Percentiles rank a stretch among this genome's conserved stretches.
Conservation (phyloP, 2,329 filamentous ascomycete genomes). For the Exophiala spinifera region DNA sequence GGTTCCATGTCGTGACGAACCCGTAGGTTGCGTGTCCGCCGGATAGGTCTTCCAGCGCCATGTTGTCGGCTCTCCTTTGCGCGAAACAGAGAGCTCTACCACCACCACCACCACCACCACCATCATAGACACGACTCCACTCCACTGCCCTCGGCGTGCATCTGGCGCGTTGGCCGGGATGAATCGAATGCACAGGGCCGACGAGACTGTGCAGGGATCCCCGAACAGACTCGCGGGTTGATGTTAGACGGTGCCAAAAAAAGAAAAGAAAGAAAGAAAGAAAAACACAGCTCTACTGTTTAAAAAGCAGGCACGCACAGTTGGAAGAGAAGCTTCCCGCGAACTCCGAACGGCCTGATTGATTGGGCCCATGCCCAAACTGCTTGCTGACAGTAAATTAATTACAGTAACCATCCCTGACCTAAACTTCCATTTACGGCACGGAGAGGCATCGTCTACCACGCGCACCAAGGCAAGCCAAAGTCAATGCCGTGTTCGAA, state of each 20-base stretch:
- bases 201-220: constrained; percentile 31
- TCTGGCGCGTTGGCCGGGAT: constrained; percentile 25
- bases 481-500: too few species aligned
- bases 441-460: constrained; percentile 15
- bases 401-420: constrained; percentile 11
- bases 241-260: constrained; percentile 31
- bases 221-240: constrained; percentile 32
- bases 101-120: too few species aligned
- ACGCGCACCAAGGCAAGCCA: too few species aligned
- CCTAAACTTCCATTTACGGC: constrained; percentile 14
- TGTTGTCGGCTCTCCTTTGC: constrained; percentile 34
- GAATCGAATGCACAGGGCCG: constrained; percentile 32
- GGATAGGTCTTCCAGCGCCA: constrained; percentile 35
- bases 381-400: constrained; percentile 5
- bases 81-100: constrained; percentile 32
- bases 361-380: constrained; percentile 31
- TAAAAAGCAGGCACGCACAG: too few species aligned
- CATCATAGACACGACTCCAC: constrained; percentile 32
- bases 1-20: constrained; percentile 28
- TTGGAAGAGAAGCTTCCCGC: constrained; percentile 30
- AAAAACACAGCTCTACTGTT: too few species aligned
- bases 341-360: constrained; percentile 30
- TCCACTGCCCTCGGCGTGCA: constrained; percentile 22
- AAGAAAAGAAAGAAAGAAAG: too few species aligned
- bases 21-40: constrained; percentile 33